Evolutionary conservation across 441 rosid species (phyloP), one percentile per base, ranked within the genome.

Genomic region (Populus trichocarpa): DNA sequence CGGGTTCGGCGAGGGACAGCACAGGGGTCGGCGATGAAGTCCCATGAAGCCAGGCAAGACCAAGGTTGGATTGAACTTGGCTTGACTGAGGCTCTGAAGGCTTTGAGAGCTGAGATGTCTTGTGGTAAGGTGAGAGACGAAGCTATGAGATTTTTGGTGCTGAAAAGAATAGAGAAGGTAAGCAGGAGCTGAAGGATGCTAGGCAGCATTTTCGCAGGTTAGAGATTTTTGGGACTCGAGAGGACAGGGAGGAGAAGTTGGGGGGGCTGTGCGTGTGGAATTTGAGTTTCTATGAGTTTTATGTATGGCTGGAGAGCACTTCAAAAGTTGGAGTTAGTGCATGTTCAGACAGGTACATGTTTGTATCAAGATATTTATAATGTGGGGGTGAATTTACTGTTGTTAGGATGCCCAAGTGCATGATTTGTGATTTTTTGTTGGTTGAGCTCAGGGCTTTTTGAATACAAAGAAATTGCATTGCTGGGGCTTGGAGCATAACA

Each of bases 41-140:
- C 92, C 97, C 97, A 95, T 14, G 93, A 86, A 66, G 90, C 94
- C 3, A 95, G 87, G 71, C 98, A 95, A 4, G 98, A 93, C 92
- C 92, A 95, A 0, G 84, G 75, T 0, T 84, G 89, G 77, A 95
- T 89, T 28, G 97, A 89, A 74, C 50, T 77, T 0, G 94, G 90
- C 66, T 86, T 90, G 75, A 95, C 76, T 25, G 92, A 59, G 69
- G 95, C 83, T 81, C 90, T 89, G 78, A 95, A 87, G 72, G 96
- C 89, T 84, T 87, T 86, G 28, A 95, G 83, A 59, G 97, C 97
- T n/a, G 91, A 84, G 25, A 92, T 77, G 77, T 95, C 97, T 67
- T 89, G 84, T 11, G 86, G 86, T 10, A 85, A 81, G 46, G 97
- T 90, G 61, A 90, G 81, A 30, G 93, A 81, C 33, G 69, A 82